Percentiles rank a stretch among this genome's conserved stretches.
Conservation (phyloP, 2,329 filamentous ascomycete genomes). For the Tolypocladium cylindrosporum region DNA sequence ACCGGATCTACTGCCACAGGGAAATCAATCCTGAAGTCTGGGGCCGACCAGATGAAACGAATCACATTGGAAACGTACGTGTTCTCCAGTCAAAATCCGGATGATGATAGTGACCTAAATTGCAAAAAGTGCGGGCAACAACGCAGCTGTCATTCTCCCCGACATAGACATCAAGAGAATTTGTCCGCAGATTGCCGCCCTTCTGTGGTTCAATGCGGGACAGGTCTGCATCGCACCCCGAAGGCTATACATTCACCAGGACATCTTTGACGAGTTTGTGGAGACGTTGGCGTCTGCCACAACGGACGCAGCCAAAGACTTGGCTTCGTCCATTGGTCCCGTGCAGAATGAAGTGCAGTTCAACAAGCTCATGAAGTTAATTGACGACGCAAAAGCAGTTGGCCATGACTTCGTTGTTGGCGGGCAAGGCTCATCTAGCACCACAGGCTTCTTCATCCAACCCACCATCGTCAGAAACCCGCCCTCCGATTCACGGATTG, state of each 20-base stretch:
- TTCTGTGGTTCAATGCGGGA: constrained; percentile 45
- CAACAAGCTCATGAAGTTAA: constrained; percentile 29
- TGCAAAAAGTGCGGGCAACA: not conserved
- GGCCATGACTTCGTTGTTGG: constrained; percentile 8
- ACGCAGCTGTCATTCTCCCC: not conserved
- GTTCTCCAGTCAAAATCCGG: not conserved
- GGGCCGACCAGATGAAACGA: constrained; percentile 44
- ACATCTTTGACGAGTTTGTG: constrained; percentile 44
- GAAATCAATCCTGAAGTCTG: constrained; percentile 46
- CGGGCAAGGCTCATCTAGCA: not conserved
- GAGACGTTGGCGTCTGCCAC: constrained; percentile 16
- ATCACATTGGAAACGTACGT: constrained; percentile 42
- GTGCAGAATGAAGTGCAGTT: constrained; percentile 55
- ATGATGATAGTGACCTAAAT: not conserved
- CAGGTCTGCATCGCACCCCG: constrained; percentile 31
- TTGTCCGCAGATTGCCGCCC: constrained; percentile 27
- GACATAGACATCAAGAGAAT: not conserved
- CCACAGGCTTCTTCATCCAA: constrained; percentile 41
- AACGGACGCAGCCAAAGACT: constrained; percentile 34
- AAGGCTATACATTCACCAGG: constrained; percentile 48
- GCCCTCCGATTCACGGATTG: constrained; percentile 40
- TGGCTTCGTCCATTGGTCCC: not conserved
- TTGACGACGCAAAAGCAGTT: constrained; percentile 35
- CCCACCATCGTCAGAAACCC: constrained; percentile 49
- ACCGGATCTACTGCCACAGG: constrained; percentile 50